Percentiles rank a stretch among this genome's conserved stretches.
phyloP scores from a whole-genome alignment of 441 rosid genomes.

The Melianthus villosus region DNA sequence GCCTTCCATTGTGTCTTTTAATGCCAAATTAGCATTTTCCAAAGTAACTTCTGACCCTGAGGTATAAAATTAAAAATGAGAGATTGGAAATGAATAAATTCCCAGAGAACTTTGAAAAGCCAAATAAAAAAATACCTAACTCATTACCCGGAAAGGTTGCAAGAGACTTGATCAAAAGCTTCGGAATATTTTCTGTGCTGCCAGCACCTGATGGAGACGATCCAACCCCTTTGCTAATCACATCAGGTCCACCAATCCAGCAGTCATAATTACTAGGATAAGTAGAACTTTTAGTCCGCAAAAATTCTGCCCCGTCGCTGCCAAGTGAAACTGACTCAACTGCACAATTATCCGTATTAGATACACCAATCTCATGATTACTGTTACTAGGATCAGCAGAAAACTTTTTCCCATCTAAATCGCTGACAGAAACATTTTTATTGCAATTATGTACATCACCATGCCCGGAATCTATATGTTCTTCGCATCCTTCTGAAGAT shows the following conservation, averaged over 20 bases:
- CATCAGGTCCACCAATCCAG: slow-evolving; percentile 10
- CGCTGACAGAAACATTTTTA: slow-evolving; percentile 7
- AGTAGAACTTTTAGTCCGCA: too few relatives aligned
- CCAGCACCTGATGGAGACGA: slow-evolving; percentile 13
- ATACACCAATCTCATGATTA: too few relatives aligned
- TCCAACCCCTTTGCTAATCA: slow-evolving; percentile 13
- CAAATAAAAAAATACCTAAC: slow-evolving; percentile 32
- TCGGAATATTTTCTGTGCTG: slow-evolving; percentile 14
- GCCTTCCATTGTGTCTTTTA: slow-evolving; percentile 11
- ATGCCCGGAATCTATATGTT: slow-evolving; percentile 6
- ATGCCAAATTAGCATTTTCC: slow-evolving; percentile 11
- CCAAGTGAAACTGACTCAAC: too few relatives aligned
- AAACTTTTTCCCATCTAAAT: slow-evolving; percentile 17
- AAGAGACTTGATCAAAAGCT: slow-evolving; percentile 16
- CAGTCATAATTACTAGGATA: too few relatives aligned
- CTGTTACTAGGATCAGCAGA: too few relatives aligned
- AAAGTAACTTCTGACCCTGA: slow-evolving; percentile 3
- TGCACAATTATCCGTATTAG: too few relatives aligned
- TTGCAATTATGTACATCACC: slow-evolving; percentile 10
- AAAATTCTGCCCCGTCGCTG: too few relatives aligned
- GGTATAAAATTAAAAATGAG: slow-evolving; percentile 2
- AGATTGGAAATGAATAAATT: slow-evolving; percentile 3
- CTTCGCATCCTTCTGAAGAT: slow-evolving; percentile 11
- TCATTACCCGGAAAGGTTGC: too few relatives aligned
- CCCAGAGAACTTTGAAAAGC: too few relatives aligned